Evolutionary conservation across 192 early-diverging fungal genomes (phyloP).

Genomic region (Helicostylum pulchrum): DNA sequence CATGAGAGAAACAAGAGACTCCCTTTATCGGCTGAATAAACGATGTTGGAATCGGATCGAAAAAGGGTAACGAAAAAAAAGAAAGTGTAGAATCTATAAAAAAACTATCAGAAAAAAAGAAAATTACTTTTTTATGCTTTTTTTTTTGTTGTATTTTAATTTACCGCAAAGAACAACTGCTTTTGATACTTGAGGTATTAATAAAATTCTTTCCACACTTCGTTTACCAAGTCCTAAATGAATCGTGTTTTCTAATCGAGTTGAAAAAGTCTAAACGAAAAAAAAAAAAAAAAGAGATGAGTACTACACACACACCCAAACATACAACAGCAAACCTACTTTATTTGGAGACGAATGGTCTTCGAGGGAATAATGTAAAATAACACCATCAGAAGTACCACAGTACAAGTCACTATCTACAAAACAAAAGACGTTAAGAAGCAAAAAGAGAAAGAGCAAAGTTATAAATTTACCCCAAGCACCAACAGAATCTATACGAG

Average conservation of each 20-base stretch:
- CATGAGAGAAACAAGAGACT: slow-evolving; percentile 57
- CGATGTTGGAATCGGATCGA: slow-evolving; percentile 40
- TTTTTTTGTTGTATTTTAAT: background rate
- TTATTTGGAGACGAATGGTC: background rate
- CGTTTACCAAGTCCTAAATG: slow-evolving; percentile 58
- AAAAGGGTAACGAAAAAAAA: slow-evolving; percentile 59
- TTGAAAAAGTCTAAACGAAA: slow-evolving; percentile 17
- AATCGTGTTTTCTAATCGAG: slow-evolving; percentile 41
- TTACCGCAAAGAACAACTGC: slow-evolving; percentile 70
- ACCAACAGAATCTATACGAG: slow-evolving; percentile 43
- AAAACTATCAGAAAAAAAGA: background rate
- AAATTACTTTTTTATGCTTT: background rate
- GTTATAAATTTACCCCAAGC: slow-evolving; percentile 41
- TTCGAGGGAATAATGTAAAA: slow-evolving; percentile 66
- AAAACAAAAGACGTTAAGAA: background rate
- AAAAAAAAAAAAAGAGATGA: background rate
- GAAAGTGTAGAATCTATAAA: slow-evolving; percentile 60
- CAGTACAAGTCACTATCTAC: slow-evolving; percentile 71
- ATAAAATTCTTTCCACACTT: slow-evolving; percentile 57
- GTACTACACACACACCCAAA: too few species aligned
- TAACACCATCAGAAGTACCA: slow-evolving; percentile 70
- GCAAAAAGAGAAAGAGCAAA: too few species aligned
- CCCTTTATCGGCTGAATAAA: slow-evolving; percentile 49
- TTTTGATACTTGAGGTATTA: slow-evolving; percentile 59
- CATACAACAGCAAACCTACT: background rate